Base-by-base conservation (phyloP, 805 yeast genomes). In the Metschnikowia reukaufii region DNA sequence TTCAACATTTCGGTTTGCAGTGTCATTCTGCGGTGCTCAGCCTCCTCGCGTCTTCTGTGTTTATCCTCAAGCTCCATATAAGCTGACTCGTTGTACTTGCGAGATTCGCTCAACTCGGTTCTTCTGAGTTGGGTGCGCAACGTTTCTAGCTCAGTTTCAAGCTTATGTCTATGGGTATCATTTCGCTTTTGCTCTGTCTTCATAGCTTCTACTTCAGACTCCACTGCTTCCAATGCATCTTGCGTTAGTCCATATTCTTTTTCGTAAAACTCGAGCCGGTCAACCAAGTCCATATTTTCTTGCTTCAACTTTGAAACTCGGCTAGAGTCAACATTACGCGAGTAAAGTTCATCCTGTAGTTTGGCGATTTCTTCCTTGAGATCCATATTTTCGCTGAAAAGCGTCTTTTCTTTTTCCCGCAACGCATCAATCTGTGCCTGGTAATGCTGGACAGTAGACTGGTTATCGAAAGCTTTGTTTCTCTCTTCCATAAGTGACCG, bases 1-100 rank as follows among this genome's bases (percentile, higher is more conserved):
- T 66, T 67, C 45, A 76, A 57, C 4, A 62, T 57, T 12, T 66
- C 67, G 9, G 76, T 61, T 45, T 75, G 67, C 46, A 42, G 48
- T 56, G 54, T 36, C 47, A 52, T 29, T 15, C 57, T 49, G 20
- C 27, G 42, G 31, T 40, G 55, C 45, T 72, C 74, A 5, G 59
- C 53, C 31, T 61, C 60, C 27, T 55, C 49, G 19, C 54, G 57
- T 47, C 52, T 49, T 32, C 57, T 47, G 39, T 52, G 59, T 18
- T 56, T 49, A 16, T 55, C 57, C 27, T 61, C 65, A 30, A 61
- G 53, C 50, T 54, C 66, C 37, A 52, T 45, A 21, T 63, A 52
- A 1, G 58, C 47, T 46, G 56, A 19, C 43, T 55, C 58, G 40
- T 55, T 55, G 41, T 45, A 49, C 36, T 53, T 55, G 13, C 55